Evolutionary conservation across 441 rosid species (phyloP), one percentile per base, ranked within the genome.

Genomic region (Pelargonium australe): DNA sequence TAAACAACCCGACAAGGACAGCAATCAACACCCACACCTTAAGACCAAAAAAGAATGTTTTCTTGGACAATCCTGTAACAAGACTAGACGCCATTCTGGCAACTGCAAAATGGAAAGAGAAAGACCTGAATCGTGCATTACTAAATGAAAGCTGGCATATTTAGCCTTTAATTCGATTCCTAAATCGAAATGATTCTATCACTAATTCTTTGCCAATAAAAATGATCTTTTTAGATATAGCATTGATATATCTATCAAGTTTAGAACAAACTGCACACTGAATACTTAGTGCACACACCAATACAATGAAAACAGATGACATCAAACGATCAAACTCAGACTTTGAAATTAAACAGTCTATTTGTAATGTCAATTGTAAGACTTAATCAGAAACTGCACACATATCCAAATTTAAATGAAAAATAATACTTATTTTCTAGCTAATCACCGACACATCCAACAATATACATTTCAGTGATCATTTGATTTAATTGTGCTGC

Each of bases 11-110:
- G 23, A 91, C 90, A 68, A 75, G 77, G 73, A 91, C 83, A 47
- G 90, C 79, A 41, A 86, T 82, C 72, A 84, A 83, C 78, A 88
- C 89, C 99, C 99, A 95, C 17, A 83, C 85, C 82, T 87, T 85
- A 17, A 90, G 86, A 66, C 84, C 80, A 61, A 92, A 78, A 72
- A 88, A 25, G 31, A 25, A 25, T 25, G 31, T 86, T 70, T 85
- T 83, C 79, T 78, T 82, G 65, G 95, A 93, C 71, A 93, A 73
- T 70, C 85, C 87, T 13, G 85, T 71, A 20, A 86, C 83, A 51
- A 93, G 83, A 84, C 10, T 55, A 16, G 61, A 55, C n/a, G 61
- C 61, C 61, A 55, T 92, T 78, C 73, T 53, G 65, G 62, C 49
- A 14, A 53, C 58, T 69, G 64, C 44, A 17, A 55, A 7, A 55